Evolutionary conservation across 169 alveolate genomes (phyloP).

Genomic region (Eimeria falciformis): DNA sequence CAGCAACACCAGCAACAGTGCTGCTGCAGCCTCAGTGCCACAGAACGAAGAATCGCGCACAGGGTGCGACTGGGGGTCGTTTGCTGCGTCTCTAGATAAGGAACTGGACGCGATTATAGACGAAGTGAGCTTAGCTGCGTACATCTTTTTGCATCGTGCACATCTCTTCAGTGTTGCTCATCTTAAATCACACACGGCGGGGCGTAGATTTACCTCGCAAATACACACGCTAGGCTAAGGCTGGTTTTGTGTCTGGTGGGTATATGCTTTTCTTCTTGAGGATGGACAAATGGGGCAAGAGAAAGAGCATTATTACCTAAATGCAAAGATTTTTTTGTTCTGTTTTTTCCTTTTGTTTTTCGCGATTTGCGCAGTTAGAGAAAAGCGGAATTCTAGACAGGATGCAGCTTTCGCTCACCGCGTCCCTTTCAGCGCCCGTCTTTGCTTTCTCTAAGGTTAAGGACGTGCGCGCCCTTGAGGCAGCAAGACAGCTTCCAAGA

Average conservation of each 20-base stretch:
- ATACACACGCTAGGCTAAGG: too few species aligned
- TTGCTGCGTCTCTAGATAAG: conserved; percentile 25
- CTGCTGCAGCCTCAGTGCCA: not conserved
- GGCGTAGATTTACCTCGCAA: too few species aligned
- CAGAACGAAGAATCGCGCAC: not conserved
- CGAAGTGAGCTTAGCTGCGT: not conserved
- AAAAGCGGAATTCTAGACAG: not conserved
- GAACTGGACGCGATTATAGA: not conserved
- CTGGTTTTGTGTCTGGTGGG: too few species aligned
- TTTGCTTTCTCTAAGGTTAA: not conserved
- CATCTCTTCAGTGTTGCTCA: not conserved
- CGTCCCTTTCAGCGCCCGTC: conserved; percentile 6
- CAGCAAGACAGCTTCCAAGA: not conserved
- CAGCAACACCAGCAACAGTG: not conserved
- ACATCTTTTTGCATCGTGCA: not conserved
- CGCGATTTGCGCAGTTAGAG: not conserved
- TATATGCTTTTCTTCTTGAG: too few species aligned
- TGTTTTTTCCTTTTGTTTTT: not conserved
- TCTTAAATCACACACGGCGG: too few species aligned
- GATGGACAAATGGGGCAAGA: too few species aligned
- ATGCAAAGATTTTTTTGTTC: too few species aligned
- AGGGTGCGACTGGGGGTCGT: conserved; percentile 24
- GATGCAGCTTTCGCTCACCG: conserved; percentile 8
- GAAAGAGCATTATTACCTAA: too few species aligned
- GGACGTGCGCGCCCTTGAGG: not conserved